Conservation (phyloP, 2,329 filamentous ascomycete genomes). For the Penicillium glabrum region DNA sequence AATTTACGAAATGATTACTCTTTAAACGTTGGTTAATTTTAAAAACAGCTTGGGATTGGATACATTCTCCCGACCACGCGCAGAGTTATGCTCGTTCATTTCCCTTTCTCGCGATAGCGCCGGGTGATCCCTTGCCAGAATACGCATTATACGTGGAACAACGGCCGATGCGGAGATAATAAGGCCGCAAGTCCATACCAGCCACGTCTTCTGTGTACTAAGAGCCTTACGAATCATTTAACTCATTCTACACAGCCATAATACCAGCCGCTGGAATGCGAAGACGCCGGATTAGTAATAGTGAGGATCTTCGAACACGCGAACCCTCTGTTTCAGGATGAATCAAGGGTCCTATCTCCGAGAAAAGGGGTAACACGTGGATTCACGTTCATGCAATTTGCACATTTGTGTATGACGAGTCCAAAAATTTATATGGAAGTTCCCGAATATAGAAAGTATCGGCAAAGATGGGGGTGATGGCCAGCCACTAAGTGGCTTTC, state of each 20-base stretch:
- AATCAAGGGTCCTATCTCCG: slow-evolving; percentile 6
- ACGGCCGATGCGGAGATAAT: not conserved
- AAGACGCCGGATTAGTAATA: not conserved
- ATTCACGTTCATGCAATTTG: not conserved
- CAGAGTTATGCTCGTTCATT: slow-evolving; percentile 8
- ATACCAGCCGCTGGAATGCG: slow-evolving; percentile 13
- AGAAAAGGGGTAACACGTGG: slow-evolving; percentile 15
- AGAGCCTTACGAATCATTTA: slow-evolving; percentile 6
- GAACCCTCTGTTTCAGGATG: slow-evolving; percentile 11
- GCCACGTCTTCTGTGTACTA: slow-evolving; percentile 6
- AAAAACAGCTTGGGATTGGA: not conserved
- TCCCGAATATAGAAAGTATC: slow-evolving; percentile 3
- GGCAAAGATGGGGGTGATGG: not conserved
- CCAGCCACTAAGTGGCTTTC: slow-evolving; percentile 3
- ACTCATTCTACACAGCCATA: slow-evolving; percentile 12
- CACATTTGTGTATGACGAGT: slow-evolving; percentile 15
- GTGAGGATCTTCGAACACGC: slow-evolving; percentile 6
- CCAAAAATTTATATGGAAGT: not conserved
- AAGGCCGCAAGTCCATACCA: slow-evolving; percentile 15
- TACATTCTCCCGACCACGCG: slow-evolving; percentile 16
- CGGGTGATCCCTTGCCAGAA: slow-evolving; percentile 6
- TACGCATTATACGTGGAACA: not conserved
- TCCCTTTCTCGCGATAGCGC: slow-evolving; percentile 1
- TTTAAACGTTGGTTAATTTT: not conserved
- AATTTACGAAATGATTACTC: not conserved